These are phyloP conservation scores for Afroboletus lepidellus DNA, from an alignment of 1,284 basidiomycete species.

Conservation along the genomic window DNA sequence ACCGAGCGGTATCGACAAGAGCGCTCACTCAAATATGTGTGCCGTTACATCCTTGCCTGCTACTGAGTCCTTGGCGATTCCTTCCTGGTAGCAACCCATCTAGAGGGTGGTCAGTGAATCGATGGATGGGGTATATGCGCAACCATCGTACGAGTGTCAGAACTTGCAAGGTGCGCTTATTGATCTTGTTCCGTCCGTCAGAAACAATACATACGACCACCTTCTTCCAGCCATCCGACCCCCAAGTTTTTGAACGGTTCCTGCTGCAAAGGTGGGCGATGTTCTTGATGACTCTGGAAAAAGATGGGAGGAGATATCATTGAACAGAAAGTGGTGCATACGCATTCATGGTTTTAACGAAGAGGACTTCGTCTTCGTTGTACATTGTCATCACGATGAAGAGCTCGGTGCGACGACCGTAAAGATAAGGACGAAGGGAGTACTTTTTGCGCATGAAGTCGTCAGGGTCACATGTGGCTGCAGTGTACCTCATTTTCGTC, in stretches of 20 bases:
- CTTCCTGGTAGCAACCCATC: conserved; percentile 97
- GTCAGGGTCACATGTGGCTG: conserved; percentile 93
- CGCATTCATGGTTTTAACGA: conserved; percentile 86
- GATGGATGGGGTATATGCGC: background rate
- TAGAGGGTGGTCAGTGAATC: conserved; percentile 32
- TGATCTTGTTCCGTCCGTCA: conserved; percentile 88
- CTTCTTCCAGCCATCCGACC: conserved; percentile 92
- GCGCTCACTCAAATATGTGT: conserved; percentile 82
- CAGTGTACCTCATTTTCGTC: conserved; percentile 86
- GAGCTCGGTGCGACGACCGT: conserved; percentile 84
- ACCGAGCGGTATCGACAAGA: background rate
- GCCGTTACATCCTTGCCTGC: conserved; percentile 92
- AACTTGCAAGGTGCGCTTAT: conserved; percentile 84
- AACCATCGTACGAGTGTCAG: conserved; percentile 56
- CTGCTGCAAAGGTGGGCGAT: conserved; percentile 82
- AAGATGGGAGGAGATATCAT: conserved; percentile 6
- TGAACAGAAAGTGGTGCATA: conserved; percentile 37
- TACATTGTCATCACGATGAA: conserved; percentile 98
- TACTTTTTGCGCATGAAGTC: conserved; percentile 78
- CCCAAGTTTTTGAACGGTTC: conserved; percentile 88
- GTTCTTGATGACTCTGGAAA: conserved; percentile 81
- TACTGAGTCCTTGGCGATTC: conserved; percentile 90
- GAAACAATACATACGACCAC: conserved; percentile 92
- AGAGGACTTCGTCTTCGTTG: conserved; percentile 91
- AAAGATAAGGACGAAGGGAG: conserved; percentile 81